These are phyloP conservation scores for Hordeum vulgare DNA, from an alignment of 176 grass and related monocot genomes.

Conservation along the genomic window DNA sequence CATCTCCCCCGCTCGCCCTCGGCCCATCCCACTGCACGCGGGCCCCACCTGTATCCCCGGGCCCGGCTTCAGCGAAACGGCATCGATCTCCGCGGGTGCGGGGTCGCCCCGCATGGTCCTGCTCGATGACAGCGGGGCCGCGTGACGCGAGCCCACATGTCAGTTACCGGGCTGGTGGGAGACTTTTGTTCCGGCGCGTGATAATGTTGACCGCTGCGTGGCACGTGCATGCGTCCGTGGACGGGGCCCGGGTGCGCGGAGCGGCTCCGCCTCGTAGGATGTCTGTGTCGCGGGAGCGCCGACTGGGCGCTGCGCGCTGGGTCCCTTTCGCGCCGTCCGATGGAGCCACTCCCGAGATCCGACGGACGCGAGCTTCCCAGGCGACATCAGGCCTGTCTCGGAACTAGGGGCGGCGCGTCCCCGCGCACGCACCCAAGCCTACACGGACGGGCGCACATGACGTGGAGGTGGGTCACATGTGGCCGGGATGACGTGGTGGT, in stretches of 20 bases:
- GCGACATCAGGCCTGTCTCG: background rate
- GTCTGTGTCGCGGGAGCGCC: constrained; percentile 27
- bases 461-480: background rate
- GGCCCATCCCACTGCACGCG: background rate
- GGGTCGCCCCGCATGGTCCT: background rate
- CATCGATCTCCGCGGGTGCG: accelerated
- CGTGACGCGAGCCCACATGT: background rate
- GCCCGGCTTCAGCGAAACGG: background rate
- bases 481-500: background rate
- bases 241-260: background rate
- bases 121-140: background rate
- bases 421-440: background rate
- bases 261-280: constrained; percentile 19
- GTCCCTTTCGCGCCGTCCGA: background rate
- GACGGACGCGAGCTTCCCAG: background rate
- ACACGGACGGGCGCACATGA: background rate
- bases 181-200: constrained; percentile 15
- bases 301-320: constrained; percentile 1
- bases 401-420: background rate
- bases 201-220: constrained; percentile 6
- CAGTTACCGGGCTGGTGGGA: background rate
- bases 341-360: background rate
- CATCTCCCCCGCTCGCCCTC: background rate
- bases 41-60: accelerated
- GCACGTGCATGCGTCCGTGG: background rate